phyloP scores from a whole-genome alignment of 495 filamentous ascomycete species.

The Pseudevernia furfuracea region DNA sequence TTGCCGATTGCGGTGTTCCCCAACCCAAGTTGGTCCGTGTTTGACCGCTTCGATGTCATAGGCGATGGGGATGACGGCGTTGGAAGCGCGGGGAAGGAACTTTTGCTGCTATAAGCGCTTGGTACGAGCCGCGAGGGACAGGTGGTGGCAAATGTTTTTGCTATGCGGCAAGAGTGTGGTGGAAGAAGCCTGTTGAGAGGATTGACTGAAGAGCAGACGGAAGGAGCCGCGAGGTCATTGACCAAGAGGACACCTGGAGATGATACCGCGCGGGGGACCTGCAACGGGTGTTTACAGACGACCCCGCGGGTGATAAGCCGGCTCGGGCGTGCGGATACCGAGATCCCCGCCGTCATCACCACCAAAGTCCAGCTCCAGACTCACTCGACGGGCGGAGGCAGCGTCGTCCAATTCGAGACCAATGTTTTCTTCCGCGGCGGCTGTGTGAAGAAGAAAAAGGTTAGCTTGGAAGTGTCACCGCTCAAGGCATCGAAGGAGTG shows the following conservation, averaged over 20 bases:
- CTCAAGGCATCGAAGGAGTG: neutral
- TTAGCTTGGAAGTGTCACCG: neutral
- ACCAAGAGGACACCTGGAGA: neutral
- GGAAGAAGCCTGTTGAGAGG: neutral
- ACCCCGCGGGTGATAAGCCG: neutral
- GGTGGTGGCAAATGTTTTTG: too few relatives aligned
- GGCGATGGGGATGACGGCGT: too few relatives aligned
- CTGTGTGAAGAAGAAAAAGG: neutral
- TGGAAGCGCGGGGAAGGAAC: too few relatives aligned
- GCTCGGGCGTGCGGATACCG: neutral
- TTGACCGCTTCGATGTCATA: too few relatives aligned
- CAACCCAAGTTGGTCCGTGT: too few relatives aligned
- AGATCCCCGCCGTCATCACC: neutral
- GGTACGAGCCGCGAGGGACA: too few relatives aligned
- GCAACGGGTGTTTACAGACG: neutral
- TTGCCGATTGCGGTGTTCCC: too few relatives aligned
- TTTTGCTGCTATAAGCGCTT: too few relatives aligned
- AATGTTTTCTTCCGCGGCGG: neutral
- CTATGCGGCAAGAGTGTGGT: neutral
- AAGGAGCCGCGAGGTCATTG: neutral
- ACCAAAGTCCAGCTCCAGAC: slow-evolving; percentile 1
- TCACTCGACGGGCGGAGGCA: neutral
- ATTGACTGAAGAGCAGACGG: neutral
- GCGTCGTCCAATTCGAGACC: neutral
- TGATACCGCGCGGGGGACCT: too few relatives aligned